Conservation (phyloP, 2,329 filamentous ascomycete species). For the Alternaria sp. region DNA sequence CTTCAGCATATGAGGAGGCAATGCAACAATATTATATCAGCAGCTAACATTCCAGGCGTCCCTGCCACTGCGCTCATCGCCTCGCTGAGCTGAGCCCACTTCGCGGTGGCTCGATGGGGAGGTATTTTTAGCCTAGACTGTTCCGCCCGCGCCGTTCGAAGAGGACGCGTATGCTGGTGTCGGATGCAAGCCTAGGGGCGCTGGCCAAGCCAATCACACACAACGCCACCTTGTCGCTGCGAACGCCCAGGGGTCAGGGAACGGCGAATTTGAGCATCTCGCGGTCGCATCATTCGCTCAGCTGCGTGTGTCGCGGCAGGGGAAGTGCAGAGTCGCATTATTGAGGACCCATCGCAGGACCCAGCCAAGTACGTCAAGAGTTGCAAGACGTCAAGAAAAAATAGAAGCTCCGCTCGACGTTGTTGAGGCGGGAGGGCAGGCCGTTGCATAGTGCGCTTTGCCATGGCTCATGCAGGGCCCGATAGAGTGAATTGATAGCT, state of each 20-base stretch:
- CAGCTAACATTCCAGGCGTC: neutral
- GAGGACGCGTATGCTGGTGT: slow-evolving; percentile 15
- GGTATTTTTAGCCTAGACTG: slow-evolving; percentile 1
- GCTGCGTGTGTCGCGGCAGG: neutral
- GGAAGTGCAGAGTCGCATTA: neutral
- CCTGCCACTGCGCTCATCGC: neutral
- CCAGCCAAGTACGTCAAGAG: neutral
- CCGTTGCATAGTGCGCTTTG: slow-evolving; percentile 18
- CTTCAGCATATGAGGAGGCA: neutral
- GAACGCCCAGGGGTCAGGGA: slow-evolving; percentile 13
- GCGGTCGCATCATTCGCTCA: neutral
- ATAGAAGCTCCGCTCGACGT: slow-evolving; percentile 1
- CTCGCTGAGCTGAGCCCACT: slow-evolving; percentile 2
- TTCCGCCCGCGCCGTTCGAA: neutral
- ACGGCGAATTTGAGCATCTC: slow-evolving; percentile 5
- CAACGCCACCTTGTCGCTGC: neutral
- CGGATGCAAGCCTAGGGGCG: slow-evolving; percentile 2
- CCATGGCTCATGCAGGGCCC: slow-evolving; percentile 26
- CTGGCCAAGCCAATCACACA: slow-evolving; percentile 2
- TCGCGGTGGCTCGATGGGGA: neutral
- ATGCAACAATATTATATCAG: slow-evolving; percentile 4
- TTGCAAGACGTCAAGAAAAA: slow-evolving; percentile 6
- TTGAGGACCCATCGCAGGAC: neutral
- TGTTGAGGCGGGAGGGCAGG: slow-evolving; percentile 10
- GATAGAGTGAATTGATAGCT: slow-evolving; percentile 22